Conservation (phyloP, 2,329 filamentous ascomycete genomes). For the Calonectria pseudoreteaudii region DNA sequence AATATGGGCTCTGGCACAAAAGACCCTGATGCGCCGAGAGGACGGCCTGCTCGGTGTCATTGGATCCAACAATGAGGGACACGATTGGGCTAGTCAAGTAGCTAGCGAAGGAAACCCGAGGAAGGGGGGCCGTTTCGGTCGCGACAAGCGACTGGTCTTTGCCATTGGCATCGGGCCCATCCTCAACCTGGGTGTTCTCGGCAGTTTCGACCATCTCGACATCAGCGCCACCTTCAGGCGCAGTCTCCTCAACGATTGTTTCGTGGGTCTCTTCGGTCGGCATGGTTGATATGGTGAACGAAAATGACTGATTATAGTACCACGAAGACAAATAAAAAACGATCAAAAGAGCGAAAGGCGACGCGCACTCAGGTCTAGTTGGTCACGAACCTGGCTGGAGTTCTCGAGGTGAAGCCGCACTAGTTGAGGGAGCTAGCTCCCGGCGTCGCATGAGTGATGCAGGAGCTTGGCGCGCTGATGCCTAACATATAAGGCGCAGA, state of each 20-base stretch:
- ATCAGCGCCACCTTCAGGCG: slow-evolving; percentile 47
- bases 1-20: slow-evolving; percentile 79
- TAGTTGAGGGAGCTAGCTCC: neutral
- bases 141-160: slow-evolving; percentile 54
- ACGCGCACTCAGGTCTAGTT: neutral
- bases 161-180: slow-evolving; percentile 47
- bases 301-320: neutral
- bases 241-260: slow-evolving; percentile 30
- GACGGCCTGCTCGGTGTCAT: slow-evolving; percentile 70
- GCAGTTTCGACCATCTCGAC: slow-evolving; percentile 54
- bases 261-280: slow-evolving; percentile 40
- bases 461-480: neutral
- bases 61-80: slow-evolving; percentile 73
- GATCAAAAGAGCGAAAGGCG: neutral
- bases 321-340: neutral
- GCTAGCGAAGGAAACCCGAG: slow-evolving; percentile 62
- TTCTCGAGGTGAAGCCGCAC: neutral
- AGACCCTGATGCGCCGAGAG: slow-evolving; percentile 86
- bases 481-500: neutral
- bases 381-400: neutral
- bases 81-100: slow-evolving; percentile 79
- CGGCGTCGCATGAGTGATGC: neutral
- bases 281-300: slow-evolving; percentile 41
- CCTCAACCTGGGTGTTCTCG: slow-evolving; percentile 48
- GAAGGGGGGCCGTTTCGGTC: slow-evolving; percentile 44